Evolutionary conservation across 257 asterid species (phyloP).

Genomic region (Pogostemon cablin): DNA sequence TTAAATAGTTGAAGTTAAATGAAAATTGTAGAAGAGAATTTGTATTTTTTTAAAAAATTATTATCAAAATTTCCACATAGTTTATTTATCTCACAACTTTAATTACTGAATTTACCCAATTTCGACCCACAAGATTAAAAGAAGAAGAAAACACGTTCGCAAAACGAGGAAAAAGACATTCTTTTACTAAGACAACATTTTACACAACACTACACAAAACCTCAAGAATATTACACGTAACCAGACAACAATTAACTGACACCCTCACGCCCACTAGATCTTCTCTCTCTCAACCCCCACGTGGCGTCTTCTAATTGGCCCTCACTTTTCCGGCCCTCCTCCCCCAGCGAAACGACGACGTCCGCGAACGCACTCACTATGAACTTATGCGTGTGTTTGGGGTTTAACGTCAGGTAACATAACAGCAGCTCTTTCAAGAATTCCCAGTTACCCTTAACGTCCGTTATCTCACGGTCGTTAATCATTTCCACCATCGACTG

Average conservation of each 20-base stretch:
- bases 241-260: slow-evolving; percentile 37
- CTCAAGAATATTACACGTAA: slow-evolving; percentile 40
- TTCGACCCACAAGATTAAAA: slow-evolving; percentile 11
- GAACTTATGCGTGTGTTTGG: slow-evolving; percentile 68
- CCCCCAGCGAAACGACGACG: slow-evolving; percentile 53
- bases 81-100: no score
- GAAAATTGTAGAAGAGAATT: no score
- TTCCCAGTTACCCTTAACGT: slow-evolving; percentile 53
- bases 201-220: slow-evolving; percentile 36
- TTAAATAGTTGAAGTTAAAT: no score
- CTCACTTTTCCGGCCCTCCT: slow-evolving; percentile 26
- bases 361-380: slow-evolving; percentile 73
- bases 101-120: neutral
- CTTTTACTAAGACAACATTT: slow-evolving; percentile 40
- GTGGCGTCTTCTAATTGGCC: no score
- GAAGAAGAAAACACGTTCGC: slow-evolving; percentile 33
- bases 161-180: slow-evolving; percentile 54
- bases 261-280: slow-evolving; percentile 33
- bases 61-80: no score
- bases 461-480: slow-evolving; percentile 48
- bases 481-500: slow-evolving; percentile 86
- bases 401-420: slow-evolving; percentile 65
- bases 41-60: no score
- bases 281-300: neutral
- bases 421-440: slow-evolving; percentile 68